Evolutionary conservation across 345 rosid species (phyloP).

Genomic region (Carallia brachiata): DNA sequence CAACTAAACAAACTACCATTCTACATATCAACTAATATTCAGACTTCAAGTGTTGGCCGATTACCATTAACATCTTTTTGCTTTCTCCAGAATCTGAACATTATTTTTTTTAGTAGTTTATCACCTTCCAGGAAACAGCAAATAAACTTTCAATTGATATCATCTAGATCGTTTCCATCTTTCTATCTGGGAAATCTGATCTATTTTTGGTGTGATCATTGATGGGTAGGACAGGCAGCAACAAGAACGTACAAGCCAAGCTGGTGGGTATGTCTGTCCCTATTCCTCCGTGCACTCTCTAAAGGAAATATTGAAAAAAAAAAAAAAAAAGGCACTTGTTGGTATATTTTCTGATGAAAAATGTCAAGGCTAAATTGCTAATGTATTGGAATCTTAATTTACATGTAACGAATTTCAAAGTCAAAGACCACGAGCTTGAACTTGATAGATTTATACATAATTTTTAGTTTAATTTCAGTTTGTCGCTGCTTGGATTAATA

Average conservation of each 20-base stretch:
- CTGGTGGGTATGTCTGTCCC: slow-evolving; percentile 75
- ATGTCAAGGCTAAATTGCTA: too few relatives aligned
- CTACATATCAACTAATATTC: not conserved
- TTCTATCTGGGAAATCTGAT: not conserved
- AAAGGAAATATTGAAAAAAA: not conserved
- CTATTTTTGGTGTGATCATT: not conserved
- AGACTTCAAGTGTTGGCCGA: not conserved
- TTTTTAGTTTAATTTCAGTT: not conserved
- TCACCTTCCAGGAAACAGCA: slow-evolving; percentile 1
- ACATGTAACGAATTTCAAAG: not conserved
- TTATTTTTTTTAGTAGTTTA: too few relatives aligned
- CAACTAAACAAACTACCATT: not conserved
- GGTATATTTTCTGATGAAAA: not conserved
- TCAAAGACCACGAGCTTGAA: not conserved
- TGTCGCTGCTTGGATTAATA: not conserved
- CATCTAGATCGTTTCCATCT: not conserved
- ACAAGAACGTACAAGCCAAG: slow-evolving; percentile 80
- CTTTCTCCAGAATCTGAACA: not conserved
- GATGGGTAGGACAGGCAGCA: slow-evolving; percentile 57
- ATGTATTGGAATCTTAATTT: too few relatives aligned
- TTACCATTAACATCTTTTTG: not conserved
- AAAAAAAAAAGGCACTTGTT: not conserved
- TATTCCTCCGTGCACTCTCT: slow-evolving; percentile 7
- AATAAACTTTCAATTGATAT: not conserved
- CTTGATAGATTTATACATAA: not conserved